Percentiles rank a stretch among this genome's conserved stretches.
Evolutionary conservation across 768 basidiomycete species (phyloP).

Genomic region (Russula olivacea): DNA sequence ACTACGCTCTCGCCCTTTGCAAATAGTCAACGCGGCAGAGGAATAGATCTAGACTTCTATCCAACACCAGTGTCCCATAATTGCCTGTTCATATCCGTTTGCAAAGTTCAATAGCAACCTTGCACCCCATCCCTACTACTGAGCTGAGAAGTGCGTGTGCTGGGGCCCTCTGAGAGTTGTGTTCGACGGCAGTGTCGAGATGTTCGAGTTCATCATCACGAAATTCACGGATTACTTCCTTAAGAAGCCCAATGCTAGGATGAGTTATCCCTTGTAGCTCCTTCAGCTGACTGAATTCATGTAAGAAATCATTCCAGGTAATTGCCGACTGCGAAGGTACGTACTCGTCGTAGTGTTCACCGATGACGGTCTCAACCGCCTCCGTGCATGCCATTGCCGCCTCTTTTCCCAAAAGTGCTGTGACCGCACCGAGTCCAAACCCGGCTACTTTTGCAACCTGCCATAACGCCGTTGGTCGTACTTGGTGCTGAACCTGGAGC

Average conservation of each 20-base stretch:
- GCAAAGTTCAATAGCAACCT: conserved; percentile 83
- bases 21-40: conserved; percentile 11
- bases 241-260: conserved; percentile 71
- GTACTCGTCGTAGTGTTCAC: conserved; percentile 97
- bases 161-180: conserved; percentile 84
- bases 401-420: conserved; percentile 84
- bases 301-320: too few species aligned
- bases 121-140: conserved; percentile 79
- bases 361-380: conserved; percentile 95
- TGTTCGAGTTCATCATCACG: conserved; percentile 95
- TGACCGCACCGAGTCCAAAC: conserved; percentile 77
- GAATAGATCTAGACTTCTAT: conserved; percentile 12
- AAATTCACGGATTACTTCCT: conserved; percentile 71
- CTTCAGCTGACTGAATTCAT: conserved; percentile 63
- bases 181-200: conserved; percentile 81
- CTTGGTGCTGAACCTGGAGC: conserved; percentile 73
- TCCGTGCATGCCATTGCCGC: conserved; percentile 99
- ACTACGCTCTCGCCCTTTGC: conserved; percentile 29
- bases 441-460: conserved; percentile 84
- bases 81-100: conserved; percentile 52
- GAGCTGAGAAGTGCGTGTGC: conserved; percentile 88
- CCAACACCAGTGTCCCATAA: neutral
- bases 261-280: conserved; percentile 66
- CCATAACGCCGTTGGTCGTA: conserved; percentile 78
- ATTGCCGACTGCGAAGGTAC: conserved; percentile 31